phyloP scores from a whole-genome alignment of 73 alveolate genomes.

The Symbiodinium natans region DNA sequence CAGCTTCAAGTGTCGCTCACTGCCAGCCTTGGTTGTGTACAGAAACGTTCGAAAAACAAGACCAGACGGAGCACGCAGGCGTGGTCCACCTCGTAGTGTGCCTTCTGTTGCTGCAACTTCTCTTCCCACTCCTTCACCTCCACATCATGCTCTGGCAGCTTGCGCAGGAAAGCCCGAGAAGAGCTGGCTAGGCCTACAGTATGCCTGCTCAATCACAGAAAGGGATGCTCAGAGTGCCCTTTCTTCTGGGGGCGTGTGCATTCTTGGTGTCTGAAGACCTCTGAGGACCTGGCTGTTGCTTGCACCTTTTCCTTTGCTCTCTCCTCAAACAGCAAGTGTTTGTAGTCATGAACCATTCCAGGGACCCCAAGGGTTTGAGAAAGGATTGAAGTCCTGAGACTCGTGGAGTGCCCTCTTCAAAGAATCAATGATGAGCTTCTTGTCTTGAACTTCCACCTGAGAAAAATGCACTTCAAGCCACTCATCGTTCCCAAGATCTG shows the following conservation, averaged over 20 bases:
- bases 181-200: no score
- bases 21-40: not conserved
- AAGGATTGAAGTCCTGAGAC: conserved; percentile 33
- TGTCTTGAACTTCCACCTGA: conserved; percentile 64
- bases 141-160: no score
- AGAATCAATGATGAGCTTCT: conserved; percentile 74
- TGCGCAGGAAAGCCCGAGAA: no score
- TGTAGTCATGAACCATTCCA: no score
- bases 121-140: conserved; percentile 83
- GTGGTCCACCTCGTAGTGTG: conserved; percentile 57
- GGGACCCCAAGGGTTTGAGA: not conserved
- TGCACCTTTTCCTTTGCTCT: not conserved
- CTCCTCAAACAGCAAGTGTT: no score
- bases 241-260: no score
- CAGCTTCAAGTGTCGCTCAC: conserved; percentile 36
- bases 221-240: no score
- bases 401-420: conserved; percentile 76
- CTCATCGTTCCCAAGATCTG: no score
- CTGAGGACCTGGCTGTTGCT: not conserved
- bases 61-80: not conserved
- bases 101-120: conserved; percentile 79
- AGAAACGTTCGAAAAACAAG: no score
- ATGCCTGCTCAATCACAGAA: no score
- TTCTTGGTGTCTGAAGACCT: no score
- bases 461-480: not conserved